phyloP scores from a whole-genome alignment of 2,329 filamentous ascomycete species.

The Aureobasidium subglaciale region DNA sequence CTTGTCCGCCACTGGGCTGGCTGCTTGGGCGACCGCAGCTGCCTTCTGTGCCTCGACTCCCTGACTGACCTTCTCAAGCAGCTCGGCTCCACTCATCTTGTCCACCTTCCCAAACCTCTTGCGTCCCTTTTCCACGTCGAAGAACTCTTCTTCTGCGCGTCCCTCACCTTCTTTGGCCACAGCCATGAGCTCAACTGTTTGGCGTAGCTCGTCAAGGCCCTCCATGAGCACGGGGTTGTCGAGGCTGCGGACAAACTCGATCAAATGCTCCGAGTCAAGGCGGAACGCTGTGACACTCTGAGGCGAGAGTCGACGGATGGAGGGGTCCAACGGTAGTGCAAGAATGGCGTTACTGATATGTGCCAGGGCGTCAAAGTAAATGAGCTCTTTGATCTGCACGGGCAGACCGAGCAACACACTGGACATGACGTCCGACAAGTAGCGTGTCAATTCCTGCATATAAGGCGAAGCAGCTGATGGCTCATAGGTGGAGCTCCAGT shows the following conservation, averaged over 20 bases:
- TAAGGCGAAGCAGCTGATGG: constrained; percentile 78
- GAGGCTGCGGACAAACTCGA: constrained; percentile 77
- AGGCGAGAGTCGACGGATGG: constrained; percentile 80
- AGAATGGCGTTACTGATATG: constrained; percentile 63
- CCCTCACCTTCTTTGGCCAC: constrained; percentile 57
- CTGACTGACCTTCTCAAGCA: constrained; percentile 70
- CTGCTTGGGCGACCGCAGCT: constrained; percentile 13
- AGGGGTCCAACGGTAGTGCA: constrained; percentile 64
- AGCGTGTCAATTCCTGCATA: constrained; percentile 89
- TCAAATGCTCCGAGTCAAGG: constrained; percentile 75
- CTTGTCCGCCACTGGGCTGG: constrained; percentile 14
- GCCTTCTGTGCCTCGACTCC: constrained; percentile 18
- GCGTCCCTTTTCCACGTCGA: constrained; percentile 81
- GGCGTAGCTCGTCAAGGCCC: constrained; percentile 85
- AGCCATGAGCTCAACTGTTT: constrained; percentile 84
- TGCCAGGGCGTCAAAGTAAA: constrained; percentile 92
- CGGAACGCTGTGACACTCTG: constrained; percentile 75
- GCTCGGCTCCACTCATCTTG: constrained; percentile 74
- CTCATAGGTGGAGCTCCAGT: constrained; percentile 64
- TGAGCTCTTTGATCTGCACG: constrained; percentile 90
- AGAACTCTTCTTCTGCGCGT: constrained; percentile 67
- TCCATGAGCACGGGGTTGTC: constrained; percentile 75
- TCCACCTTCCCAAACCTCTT: constrained; percentile 93
- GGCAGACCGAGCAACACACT: constrained; percentile 89
- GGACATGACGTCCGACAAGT: constrained; percentile 93